phyloP scores from a whole-genome alignment of 352 stramenopile genomes.

The Poterioochromonas sp. region DNA sequence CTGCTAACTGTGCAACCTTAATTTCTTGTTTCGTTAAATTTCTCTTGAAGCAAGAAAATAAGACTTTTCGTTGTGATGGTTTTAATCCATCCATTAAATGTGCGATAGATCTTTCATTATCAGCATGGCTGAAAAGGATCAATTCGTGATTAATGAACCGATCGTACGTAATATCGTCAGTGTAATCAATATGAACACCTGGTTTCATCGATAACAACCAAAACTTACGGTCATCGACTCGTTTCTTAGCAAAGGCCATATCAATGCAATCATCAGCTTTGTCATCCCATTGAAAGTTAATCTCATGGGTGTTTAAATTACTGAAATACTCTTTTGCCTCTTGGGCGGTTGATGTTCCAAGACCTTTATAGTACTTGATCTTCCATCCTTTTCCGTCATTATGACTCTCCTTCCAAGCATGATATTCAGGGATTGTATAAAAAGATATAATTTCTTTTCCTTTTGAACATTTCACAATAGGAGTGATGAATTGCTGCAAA shows the following conservation, averaged over 20 bases:
- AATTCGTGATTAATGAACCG: conserved; percentile 98
- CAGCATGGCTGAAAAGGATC: conserved; percentile 92
- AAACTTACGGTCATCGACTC: conserved; percentile 84
- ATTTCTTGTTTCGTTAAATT: conserved; percentile 97
- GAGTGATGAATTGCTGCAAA: conserved; percentile 97
- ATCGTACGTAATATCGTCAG: conserved; percentile 73
- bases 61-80: conserved; percentile 84
- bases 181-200: conserved; percentile 80
- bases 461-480: conserved; percentile 92
- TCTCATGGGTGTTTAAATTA: conserved; percentile 84
- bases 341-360: conserved; percentile 91
- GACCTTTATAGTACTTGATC: conserved; percentile 97
- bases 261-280: conserved; percentile 86
- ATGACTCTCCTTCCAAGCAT: conserved; percentile 78
- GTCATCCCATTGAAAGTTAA: conserved; percentile 52
- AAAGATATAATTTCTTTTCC: conserved; percentile 73
- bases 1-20: conserved; percentile 97
- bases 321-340: conserved; percentile 96
- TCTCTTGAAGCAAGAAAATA: conserved; percentile 95
- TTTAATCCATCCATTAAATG: conserved; percentile 91
- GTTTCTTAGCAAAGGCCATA: conserved; percentile 95
- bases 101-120: conserved; percentile 92
- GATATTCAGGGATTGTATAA: conserved; percentile 92
- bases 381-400: conserved; percentile 69
- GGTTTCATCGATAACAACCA: conserved; percentile 84